Base-by-base conservation (phyloP, 2,329 filamentous ascomycete species). In the Tolypocladium nubicola region DNA sequence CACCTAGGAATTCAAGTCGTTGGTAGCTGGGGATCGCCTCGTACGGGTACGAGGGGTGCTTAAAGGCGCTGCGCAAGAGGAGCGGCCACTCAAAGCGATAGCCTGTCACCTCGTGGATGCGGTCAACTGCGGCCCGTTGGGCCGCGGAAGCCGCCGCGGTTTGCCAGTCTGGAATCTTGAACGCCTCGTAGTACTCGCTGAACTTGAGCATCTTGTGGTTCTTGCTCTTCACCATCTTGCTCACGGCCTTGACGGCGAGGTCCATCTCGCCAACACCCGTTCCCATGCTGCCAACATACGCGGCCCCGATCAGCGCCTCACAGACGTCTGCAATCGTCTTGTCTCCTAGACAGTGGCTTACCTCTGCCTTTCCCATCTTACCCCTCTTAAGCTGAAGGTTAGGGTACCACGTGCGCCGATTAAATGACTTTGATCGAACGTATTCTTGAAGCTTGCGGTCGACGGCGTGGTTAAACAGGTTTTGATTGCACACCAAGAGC, bases 321-420 rank as follows among this genome's bases (percentile, higher is more conserved):
- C 90, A 96, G 0, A 97, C 91, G 70, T 97, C 94, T 4, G 94
- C 93, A 65, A 96, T 87, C 1, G 88, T 88, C 75, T 99, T 99
- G 71, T 96, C 89, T n/a, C n/a, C n/a, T n/a, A n/a, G n/a, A n/a
- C n/a, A n/a, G 66, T 97, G 92, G 11, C 73, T 79, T 7, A 75
- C 70, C 1, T 61, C 57, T 3, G 61, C 61, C 33, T 73, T 75
- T 13, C 76, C 70, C 50, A 76, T 73, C 75, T 93, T 95, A 37
- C 93, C 93, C 59, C 82, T 82, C 7, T 86, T 79, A 23, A 97
- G 76, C 35, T 81, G 83, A 39, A 96, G 75, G 59, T 89, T 82
- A 0, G 94, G 94, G 67, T 97, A 97, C 94, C 94, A 99, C 1
- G 81, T 82, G 52, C 90, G 86, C 55, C 89, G 81, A 65, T 87